Evolutionary conservation across 441 rosid species (phyloP), one percentile per base, ranked within the genome.

Genomic region (Populus hybrid): DNA sequence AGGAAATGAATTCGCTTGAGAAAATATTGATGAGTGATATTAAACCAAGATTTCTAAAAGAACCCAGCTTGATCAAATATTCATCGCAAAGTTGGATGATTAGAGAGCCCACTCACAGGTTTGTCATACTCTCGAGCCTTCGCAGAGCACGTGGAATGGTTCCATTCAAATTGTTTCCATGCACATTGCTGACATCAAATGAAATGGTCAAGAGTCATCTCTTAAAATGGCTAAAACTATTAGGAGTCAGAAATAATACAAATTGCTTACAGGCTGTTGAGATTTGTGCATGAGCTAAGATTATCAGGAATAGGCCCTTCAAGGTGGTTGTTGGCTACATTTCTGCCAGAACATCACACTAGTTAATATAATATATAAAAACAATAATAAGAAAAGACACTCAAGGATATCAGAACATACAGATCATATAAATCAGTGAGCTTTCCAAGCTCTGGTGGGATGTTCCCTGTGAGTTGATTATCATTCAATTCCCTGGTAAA

Each of bases 381-480:
- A 79, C 50, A 3, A 26, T 26, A 46, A 30, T 7, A 24, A 67
- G 21, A 74, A 73, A 34, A 34, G 72, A 76, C 70, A 65, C 54
- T 50, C 69, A 34, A 74, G 11, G 38, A 42, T 21, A 38, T 14
- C 26, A 77, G 54, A 66, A 78, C 95, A 75, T 93, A 95, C 99
- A 95, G 84, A 83, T 95, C 98, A 86, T 84, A 95, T 79, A 95
- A 89, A 73, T 95, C 98, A 10, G 98, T 95, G 23, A 95, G 95
- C 87, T 91, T 91, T 79, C 99, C 99, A 50, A 95, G 97, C 87
- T 92, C 98, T 38, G 97, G 86, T 73, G 99, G 96, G 57, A 95
- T 89, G 46, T 71, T 81, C 21, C 97, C 97, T 0, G 91, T 80
- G 63, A 95, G 94, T 73, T 76, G 88, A 84, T 95, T 95, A 84